These are phyloP conservation scores for Fragilaria radians DNA, from an alignment of 108 stramenopile genomes.

Conservation along the genomic window DNA sequence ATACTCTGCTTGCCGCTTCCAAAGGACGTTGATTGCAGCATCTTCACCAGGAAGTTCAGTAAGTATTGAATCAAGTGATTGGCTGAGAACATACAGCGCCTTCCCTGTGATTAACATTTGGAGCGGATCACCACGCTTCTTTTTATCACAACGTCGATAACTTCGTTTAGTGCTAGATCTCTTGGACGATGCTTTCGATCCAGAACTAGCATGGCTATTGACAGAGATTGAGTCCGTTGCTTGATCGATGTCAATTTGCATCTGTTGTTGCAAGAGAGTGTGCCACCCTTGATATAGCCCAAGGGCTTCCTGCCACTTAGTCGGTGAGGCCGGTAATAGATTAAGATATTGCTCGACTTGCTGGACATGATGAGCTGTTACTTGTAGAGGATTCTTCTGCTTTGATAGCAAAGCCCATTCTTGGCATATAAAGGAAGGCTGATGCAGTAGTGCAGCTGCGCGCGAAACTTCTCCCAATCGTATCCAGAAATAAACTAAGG, in stretches of 20 bases:
- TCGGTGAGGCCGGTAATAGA: not conserved
- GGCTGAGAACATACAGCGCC: not conserved
- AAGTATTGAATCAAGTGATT: not conserved
- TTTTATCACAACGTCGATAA: not conserved
- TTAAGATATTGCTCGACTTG: not conserved
- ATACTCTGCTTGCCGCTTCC: slow-evolving; percentile 3
- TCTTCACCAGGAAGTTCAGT: not conserved
- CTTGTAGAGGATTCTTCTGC: not conserved
- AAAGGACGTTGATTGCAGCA: not conserved
- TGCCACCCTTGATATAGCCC: slow-evolving; percentile 4
- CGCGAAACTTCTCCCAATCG: not conserved
- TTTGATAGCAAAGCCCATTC: not conserved
- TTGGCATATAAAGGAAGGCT: not conserved
- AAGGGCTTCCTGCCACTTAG: not conserved
- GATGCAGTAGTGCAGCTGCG: not conserved
- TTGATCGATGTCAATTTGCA: not conserved
- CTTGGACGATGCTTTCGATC: not conserved
- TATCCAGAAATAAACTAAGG: not conserved
- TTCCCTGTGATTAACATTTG: not conserved
- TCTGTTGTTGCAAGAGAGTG: slow-evolving; percentile 3
- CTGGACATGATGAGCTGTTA: not conserved
- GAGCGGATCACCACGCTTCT: not conserved
- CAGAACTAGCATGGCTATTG: not conserved
- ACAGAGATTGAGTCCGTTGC: not conserved
- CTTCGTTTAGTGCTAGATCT: not conserved